phyloP scores from a whole-genome alignment of 495 filamentous ascomycete genomes.

The Durotheca rogersii region DNA sequence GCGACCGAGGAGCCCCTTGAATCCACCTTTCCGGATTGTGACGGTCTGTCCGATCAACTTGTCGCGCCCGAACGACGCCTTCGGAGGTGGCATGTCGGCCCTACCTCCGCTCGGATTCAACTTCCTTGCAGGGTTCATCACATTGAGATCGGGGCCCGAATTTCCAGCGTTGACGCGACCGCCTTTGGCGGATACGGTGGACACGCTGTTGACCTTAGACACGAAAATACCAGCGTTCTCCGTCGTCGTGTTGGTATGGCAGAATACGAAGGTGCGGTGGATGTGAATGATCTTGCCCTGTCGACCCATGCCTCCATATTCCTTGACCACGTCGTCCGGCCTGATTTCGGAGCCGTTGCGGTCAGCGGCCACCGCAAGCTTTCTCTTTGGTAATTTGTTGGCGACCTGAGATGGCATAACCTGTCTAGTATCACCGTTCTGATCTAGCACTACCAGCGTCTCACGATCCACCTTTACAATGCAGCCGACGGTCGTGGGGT shows the following conservation, averaged over 20 bases:
- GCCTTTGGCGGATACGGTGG: slow-evolving; percentile 87
- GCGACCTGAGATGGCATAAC: slow-evolving; percentile 88
- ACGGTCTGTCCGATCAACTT: slow-evolving; percentile 89
- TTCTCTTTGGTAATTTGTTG: slow-evolving; percentile 76
- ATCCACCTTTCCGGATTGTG: slow-evolving; percentile 74
- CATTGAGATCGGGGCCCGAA: slow-evolving; percentile 70
- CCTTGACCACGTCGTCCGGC: slow-evolving; percentile 86
- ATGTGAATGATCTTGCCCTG: slow-evolving; percentile 90
- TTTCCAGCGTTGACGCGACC: slow-evolving; percentile 59
- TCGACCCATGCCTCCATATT: slow-evolving; percentile 79
- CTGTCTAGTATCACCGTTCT: slow-evolving; percentile 77
- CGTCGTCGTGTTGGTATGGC: slow-evolving; percentile 76
- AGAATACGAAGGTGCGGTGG: slow-evolving; percentile 82
- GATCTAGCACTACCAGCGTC: slow-evolving; percentile 84
- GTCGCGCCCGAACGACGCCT: slow-evolving; percentile 69
- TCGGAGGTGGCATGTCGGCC: slow-evolving; percentile 73
- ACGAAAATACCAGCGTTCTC: slow-evolving; percentile 93
- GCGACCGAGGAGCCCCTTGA: slow-evolving; percentile 92
- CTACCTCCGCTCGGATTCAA: slow-evolving; percentile 52
- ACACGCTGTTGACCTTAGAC: slow-evolving; percentile 78
- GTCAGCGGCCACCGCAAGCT: slow-evolving; percentile 85
- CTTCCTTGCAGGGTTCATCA: slow-evolving; percentile 91
- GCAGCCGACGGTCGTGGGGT: slow-evolving; percentile 86
- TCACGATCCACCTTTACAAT: slow-evolving; percentile 95
- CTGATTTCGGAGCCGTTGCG: slow-evolving; percentile 91